Conservation (phyloP, 495 filamentous ascomycete species). For the Penicilliopsis zonata region DNA sequence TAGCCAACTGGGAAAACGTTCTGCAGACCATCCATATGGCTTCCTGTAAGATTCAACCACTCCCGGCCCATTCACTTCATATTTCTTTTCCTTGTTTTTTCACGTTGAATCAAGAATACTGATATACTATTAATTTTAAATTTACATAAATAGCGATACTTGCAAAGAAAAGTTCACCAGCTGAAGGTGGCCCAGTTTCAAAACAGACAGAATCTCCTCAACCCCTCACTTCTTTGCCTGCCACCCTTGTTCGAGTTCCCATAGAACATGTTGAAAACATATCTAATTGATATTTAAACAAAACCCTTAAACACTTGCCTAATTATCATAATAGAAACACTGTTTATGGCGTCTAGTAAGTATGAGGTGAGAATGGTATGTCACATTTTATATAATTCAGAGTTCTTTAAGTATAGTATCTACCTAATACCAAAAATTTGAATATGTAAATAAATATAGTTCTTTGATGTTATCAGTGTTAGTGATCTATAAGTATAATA, state of each 20-base stretch:
- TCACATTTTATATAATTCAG: too few species aligned
- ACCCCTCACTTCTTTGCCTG: conserved; percentile 14
- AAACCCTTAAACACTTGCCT: too few species aligned
- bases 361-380: too few species aligned
- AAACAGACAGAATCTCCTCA: conserved; percentile 4
- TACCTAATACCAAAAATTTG: too few species aligned
- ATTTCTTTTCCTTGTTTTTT: background rate
- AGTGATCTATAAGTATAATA: too few species aligned
- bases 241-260: conserved; percentile 31
- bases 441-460: too few species aligned
- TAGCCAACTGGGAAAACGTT: conserved; percentile 95
- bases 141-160: conserved; percentile 1
- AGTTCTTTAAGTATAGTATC: too few species aligned
- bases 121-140: conserved; percentile 3
- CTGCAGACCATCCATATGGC: conserved; percentile 90
- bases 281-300: conserved; percentile 10
- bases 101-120: conserved; percentile 2
- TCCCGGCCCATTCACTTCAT: background rate
- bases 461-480: too few species aligned
- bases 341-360: too few species aligned
- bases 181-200: too few species aligned
- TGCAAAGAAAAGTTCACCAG: background rate
- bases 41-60: conserved; percentile 52
- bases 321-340: too few species aligned
- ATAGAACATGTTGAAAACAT: conserved; percentile 13